Conservation (phyloP, 345 rosid species). For the Dipteronia sinensis region DNA sequence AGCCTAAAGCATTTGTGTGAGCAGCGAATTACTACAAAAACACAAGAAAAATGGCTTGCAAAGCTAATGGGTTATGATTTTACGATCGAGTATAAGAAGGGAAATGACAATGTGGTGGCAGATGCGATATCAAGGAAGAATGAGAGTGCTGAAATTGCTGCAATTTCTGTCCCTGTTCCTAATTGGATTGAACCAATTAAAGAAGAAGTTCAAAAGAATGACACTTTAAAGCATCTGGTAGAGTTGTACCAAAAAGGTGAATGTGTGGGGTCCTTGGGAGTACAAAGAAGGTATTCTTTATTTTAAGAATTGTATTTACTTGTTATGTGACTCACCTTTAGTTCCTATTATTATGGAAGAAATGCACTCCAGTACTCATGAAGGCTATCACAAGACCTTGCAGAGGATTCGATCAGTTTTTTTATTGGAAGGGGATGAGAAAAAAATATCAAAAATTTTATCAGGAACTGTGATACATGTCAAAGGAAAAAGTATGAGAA, state of each 20-base stretch:
- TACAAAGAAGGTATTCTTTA: too few relatives aligned
- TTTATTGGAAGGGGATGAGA: slow-evolving; percentile 4
- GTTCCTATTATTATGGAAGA: background rate
- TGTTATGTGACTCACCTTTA: background rate
- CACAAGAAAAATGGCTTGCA: background rate
- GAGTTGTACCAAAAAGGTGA: too few relatives aligned
- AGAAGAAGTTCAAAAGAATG: too few relatives aligned
- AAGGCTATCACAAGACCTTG: background rate
- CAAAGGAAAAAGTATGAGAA: background rate
- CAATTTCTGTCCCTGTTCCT: too few relatives aligned
- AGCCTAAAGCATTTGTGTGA: background rate
- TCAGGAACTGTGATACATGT: background rate
- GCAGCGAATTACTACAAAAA: background rate
- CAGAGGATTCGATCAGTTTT: background rate
- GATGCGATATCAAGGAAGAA: too few relatives aligned
- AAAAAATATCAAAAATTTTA: too few relatives aligned
- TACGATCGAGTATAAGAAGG: background rate
- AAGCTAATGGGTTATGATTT: background rate
- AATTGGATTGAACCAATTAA: too few relatives aligned
- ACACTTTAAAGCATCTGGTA: too few relatives aligned
- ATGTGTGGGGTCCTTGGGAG: too few relatives aligned
- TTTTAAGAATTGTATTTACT: background rate
- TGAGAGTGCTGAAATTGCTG: too few relatives aligned
- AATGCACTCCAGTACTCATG: background rate
- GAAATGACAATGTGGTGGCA: too few relatives aligned